Conservation (phyloP, 257 asterid species). For the Solanum chmielewskii region DNA sequence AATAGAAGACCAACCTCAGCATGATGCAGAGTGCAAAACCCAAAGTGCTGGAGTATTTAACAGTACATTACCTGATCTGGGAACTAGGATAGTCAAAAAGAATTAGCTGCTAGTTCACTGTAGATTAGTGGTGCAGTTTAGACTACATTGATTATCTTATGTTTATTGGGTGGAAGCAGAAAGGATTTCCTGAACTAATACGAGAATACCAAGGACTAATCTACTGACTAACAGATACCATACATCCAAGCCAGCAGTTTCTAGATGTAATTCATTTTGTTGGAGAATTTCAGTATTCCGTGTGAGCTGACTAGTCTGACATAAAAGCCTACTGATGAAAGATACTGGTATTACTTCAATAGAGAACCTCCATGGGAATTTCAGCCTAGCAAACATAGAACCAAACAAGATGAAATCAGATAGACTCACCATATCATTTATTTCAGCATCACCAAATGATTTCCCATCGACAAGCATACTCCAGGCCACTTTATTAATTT, state of each 20-base stretch:
- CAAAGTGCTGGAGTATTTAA: not conserved
- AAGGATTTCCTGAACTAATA: not conserved
- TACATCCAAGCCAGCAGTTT: not conserved
- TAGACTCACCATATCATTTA: conserved; percentile 86
- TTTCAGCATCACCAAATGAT: conserved; percentile 98
- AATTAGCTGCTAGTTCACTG: not conserved
- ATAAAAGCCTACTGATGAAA: not conserved
- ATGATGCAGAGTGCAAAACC: not conserved
- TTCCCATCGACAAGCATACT: conserved; percentile 97
- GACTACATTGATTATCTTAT: not conserved
- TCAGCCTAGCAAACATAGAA: not conserved
- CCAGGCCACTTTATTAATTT: conserved; percentile 91
- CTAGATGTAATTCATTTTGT: not conserved
- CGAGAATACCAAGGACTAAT: not conserved
- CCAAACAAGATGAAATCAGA: not conserved
- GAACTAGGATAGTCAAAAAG: not conserved
- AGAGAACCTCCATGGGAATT: not conserved
- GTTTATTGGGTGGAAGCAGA: not conserved
- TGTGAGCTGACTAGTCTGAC: not conserved
- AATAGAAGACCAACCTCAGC: not conserved
- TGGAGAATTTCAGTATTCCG: not conserved
- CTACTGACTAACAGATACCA: not conserved
- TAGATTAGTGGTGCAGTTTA: not conserved
- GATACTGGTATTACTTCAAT: not conserved
- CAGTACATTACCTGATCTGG: not conserved